Percentiles rank a stretch among this genome's conserved stretches.
These are phyloP conservation scores for Quaeritorhiza haematococci DNA, from an alignment of 371 early-diverging fungal genomes.

Conservation along the genomic window DNA sequence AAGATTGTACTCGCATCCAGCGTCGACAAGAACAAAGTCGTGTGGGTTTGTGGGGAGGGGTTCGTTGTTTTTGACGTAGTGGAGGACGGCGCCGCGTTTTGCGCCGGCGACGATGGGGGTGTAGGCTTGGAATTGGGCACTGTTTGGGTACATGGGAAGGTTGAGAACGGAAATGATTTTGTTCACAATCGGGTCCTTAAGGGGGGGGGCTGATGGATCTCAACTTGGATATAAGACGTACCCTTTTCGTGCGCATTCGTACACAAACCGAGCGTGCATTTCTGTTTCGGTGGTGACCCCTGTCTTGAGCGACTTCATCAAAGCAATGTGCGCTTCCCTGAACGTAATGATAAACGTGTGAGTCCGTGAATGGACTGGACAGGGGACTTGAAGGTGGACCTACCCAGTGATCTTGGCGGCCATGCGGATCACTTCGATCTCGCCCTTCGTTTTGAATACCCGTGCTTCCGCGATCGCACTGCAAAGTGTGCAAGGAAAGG, in stretches of 20 bases:
- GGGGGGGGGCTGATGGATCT: no score
- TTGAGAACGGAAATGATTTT: no score
- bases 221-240: no score
- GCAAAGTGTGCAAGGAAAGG: neutral
- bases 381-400: conserved; percentile 3
- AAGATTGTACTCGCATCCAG: conserved; percentile 70
- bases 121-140: conserved; percentile 73
- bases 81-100: conserved; percentile 72
- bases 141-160: conserved; percentile 13
- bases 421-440: conserved; percentile 68
- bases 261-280: conserved; percentile 71
- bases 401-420: conserved; percentile 69
- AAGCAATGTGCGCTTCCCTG: conserved; percentile 59
- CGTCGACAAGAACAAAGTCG: conserved; percentile 79
- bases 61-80: conserved; percentile 73
- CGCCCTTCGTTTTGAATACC: conserved; percentile 70
- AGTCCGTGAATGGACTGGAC: neutral
- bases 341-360: no score
- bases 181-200: neutral
- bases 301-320: conserved; percentile 58
- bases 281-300: conserved; percentile 63
- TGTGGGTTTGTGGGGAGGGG: conserved; percentile 37
- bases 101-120: conserved; percentile 80
- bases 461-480: conserved; percentile 66
- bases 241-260: conserved; percentile 59